Conservation (phyloP, 345 rosid species). For the Camelina sativa region DNA sequence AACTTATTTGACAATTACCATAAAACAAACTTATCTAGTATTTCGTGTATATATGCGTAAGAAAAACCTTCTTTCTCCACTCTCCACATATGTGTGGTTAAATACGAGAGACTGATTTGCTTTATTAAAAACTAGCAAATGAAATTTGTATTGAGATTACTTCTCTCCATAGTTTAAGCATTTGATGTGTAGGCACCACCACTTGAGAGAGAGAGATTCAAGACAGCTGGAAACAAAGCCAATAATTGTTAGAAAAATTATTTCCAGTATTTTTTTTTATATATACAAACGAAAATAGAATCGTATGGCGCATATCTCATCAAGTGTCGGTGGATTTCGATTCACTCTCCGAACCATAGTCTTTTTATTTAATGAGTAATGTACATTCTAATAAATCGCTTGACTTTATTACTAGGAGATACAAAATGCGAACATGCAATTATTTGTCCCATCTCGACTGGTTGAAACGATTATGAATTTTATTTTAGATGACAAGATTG, state of each 20-base stretch:
- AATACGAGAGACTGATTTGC: no score
- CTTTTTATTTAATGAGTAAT: background rate
- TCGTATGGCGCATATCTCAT: slow-evolving; percentile 8
- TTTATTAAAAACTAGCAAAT: no score
- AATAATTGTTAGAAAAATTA: background rate
- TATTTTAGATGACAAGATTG: background rate
- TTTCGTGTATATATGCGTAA: no score
- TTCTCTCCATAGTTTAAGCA: background rate
- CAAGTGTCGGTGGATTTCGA: slow-evolving; percentile 40
- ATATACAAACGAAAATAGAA: background rate
- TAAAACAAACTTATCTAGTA: background rate
- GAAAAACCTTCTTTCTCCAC: no score
- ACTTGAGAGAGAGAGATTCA: slow-evolving; percentile 7
- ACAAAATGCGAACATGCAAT: background rate
- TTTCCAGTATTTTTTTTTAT: background rate
- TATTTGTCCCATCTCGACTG: background rate
- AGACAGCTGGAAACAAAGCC: slow-evolving; percentile 37
- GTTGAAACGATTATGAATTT: background rate
- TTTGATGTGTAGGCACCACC: slow-evolving; percentile 23
- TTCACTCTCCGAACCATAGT: slow-evolving; percentile 16
- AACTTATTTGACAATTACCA: background rate
- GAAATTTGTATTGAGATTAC: background rate
- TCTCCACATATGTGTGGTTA: no score
- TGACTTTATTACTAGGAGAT: background rate
- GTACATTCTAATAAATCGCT: background rate